Evolutionary conservation across 1,284 basidiomycete genomes (phyloP).

Genomic region (Pseudozyma sp.): DNA sequence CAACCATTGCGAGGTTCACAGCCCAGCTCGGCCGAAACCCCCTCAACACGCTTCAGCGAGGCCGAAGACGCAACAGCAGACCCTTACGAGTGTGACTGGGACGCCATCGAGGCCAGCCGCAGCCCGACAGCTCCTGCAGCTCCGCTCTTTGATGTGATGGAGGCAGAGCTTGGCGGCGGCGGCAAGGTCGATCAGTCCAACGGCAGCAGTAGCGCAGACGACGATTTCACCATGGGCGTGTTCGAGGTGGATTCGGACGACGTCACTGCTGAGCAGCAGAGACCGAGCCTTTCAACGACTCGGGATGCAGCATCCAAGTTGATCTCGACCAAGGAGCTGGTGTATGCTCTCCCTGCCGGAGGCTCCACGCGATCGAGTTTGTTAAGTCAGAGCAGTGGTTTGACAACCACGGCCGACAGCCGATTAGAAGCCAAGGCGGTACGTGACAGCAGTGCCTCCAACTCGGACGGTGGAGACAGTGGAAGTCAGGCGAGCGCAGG

Average conservation of each 20-base stretch:
- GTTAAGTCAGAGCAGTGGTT: constrained; percentile 33
- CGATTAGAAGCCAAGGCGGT: constrained; percentile 7
- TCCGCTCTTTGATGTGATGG: constrained; percentile 9
- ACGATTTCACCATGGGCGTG: constrained; percentile 44
- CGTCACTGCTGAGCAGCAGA: constrained; percentile 15
- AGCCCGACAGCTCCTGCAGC: constrained; percentile 18
- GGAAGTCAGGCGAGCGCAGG: constrained; percentile 23
- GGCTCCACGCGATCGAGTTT: constrained; percentile 38
- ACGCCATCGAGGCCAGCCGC: constrained; percentile 30
- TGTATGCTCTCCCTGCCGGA: constrained; percentile 33
- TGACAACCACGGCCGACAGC: constrained; percentile 10
- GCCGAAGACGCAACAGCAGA: constrained; percentile 21
- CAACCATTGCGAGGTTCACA: constrained; percentile 27
- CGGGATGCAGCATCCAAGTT: constrained; percentile 4
- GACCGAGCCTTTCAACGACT: constrained; percentile 7
- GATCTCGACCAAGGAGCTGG: constrained; percentile 15
- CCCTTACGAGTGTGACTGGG: constrained; percentile 38
- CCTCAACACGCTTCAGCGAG: constrained; percentile 40
- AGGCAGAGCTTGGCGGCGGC: background rate
- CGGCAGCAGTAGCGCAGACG: constrained; percentile 24
- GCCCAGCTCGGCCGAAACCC: constrained; percentile 44
- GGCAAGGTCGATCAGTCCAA: background rate
- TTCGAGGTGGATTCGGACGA: constrained; percentile 33
- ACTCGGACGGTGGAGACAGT: constrained; percentile 23
- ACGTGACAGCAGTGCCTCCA: constrained; percentile 25